These are phyloP conservation scores for Salix dunnii DNA, from an alignment of 345 rosid genomes.

Conservation along the genomic window DNA sequence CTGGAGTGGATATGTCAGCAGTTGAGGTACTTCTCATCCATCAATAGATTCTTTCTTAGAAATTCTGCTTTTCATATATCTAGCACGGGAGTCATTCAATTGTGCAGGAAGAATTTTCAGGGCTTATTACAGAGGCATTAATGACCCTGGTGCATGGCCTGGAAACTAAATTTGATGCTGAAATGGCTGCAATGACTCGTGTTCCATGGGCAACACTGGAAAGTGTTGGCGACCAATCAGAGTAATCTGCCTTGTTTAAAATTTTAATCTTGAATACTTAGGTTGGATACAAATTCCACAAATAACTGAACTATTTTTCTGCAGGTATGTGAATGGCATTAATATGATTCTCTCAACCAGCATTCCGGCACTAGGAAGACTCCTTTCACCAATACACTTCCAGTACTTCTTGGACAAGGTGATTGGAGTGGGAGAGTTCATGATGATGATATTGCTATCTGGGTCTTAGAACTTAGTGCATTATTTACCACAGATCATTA, in stretches of 20 bases:
- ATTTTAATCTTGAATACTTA: neutral
- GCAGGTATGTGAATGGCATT: slow-evolving; percentile 72
- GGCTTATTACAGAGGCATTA: slow-evolving; percentile 80
- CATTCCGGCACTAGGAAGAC: slow-evolving; percentile 62
- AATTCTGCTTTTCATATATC: slow-evolving; percentile 19
- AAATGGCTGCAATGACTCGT: slow-evolving; percentile 96
- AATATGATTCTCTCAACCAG: slow-evolving; percentile 54
- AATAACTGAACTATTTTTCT: slow-evolving; percentile 28
- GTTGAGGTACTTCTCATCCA: slow-evolving; percentile 61
- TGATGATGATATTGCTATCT: neutral
- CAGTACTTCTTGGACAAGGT: slow-evolving; percentile 88
- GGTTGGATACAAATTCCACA: neutral
- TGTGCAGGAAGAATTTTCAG: slow-evolving; percentile 94
- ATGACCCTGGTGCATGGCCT: slow-evolving; percentile 87
- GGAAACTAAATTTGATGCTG: slow-evolving; percentile 91
- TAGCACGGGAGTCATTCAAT: slow-evolving; percentile 11
- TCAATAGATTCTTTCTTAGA: slow-evolving; percentile 5
- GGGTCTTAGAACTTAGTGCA: neutral
- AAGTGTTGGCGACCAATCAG: slow-evolving; percentile 97
- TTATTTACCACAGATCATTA: no score
- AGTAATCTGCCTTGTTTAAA: slow-evolving; percentile 35
- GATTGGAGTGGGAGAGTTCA: neutral
- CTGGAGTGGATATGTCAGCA: slow-evolving; percentile 81
- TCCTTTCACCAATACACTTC: slow-evolving; percentile 63
- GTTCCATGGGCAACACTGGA: slow-evolving; percentile 96